Base-by-base conservation (phyloP, 2,329 filamentous ascomycete genomes). In the Ophiostoma sp. region DNA sequence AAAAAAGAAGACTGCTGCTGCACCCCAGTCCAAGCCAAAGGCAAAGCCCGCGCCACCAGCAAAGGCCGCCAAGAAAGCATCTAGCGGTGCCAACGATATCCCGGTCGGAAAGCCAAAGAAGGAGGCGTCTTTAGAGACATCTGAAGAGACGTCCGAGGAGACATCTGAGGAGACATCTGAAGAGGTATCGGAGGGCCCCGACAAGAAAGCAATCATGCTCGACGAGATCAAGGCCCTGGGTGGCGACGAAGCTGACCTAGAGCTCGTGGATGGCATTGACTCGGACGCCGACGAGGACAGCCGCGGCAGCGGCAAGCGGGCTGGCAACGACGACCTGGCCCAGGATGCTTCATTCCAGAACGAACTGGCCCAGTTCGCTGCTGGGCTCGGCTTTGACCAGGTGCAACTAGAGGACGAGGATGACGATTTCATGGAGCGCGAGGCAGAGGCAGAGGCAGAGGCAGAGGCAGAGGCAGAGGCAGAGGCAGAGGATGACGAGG, bases 191-290 rank as follows among this genome's bases (percentile, higher is more conserved):
- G 40, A 41, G 12, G 38, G 63, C 38, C 41, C 55, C 70, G 69
- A 70, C 70, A 72, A 73, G 64, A 71, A 72, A 52, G 52, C 68
- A 27, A 55, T 71, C 7, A 78, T 90, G 4, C 77, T 90, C 7
- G 82, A 85, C 68, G 88, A 90, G 74, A 90, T 90, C 70, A 80
- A 82, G 71, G 85, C 85, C 14, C 79, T 90, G 1, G 88, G 87
- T 3, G 88, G 88, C 14, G 86, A 88, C 67, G 85, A 89, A 75
- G 81, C 85, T 58, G 88, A 90, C 71, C 75, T 88, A 60, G 83
- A 85, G 47, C 81, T 90, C 45, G 82, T 90, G 67, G 83, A 81
- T 58, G 85, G 83, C 69, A 78, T 83, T 6, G 78, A 81, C 71
- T 85, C 83, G 1, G 82, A 83, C 68, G 79, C 81, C 27, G 83